Evolutionary conservation across 2,329 filamentous ascomycete species (phyloP).

Genomic region (Hirsutella thompsonii): DNA sequence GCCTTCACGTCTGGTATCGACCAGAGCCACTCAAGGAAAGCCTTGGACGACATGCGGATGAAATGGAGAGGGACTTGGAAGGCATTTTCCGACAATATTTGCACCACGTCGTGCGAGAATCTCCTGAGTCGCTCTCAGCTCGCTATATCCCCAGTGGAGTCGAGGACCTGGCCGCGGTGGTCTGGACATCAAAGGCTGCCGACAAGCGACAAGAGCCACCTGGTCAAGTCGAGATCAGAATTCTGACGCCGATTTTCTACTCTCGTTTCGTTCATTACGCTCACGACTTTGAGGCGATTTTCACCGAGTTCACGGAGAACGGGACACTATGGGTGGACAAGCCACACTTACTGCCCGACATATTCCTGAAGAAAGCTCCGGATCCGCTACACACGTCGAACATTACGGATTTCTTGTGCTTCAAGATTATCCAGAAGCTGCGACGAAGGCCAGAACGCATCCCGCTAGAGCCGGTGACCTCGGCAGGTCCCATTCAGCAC

Average conservation of each 20-base stretch:
- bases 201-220: conserved; percentile 4
- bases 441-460: conserved; percentile 28
- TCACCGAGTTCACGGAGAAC: conserved; percentile 45
- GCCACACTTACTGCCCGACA: conserved; percentile 34
- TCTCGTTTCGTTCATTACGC: conserved; percentile 50
- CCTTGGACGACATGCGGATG: conserved; percentile 38
- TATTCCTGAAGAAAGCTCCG: conserved; percentile 27
- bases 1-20: conserved; percentile 50
- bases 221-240: conserved; percentile 37
- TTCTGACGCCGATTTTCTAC: conserved; percentile 56
- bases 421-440: conserved; percentile 30
- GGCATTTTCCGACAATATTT: conserved; percentile 33
- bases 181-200: conserved; percentile 21
- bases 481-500: conserved; percentile 12
- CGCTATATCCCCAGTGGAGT: conserved; percentile 41
- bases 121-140: conserved; percentile 30
- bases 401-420: conserved; percentile 24
- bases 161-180: conserved; percentile 19
- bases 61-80: conserved; percentile 34
- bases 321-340: conserved; percentile 44
- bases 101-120: conserved; percentile 32
- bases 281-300: conserved; percentile 47
- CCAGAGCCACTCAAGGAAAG: conserved; percentile 48
- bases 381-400: conserved; percentile 20
- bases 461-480: conserved; percentile 27